Evolutionary conservation across 805 yeast species (phyloP).

Genomic region (Saturnispora gosingensis): DNA sequence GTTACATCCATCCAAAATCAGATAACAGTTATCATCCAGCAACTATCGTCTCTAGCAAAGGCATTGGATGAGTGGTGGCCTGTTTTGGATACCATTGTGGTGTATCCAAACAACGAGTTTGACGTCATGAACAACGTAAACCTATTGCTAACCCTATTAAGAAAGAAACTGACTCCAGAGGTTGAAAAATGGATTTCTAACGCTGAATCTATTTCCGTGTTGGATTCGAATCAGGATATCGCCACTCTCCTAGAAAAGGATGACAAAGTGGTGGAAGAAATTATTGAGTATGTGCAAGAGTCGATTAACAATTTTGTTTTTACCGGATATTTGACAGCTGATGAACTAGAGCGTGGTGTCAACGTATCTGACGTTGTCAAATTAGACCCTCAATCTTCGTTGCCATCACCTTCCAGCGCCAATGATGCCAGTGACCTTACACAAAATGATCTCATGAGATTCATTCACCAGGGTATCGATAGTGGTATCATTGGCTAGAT

Average conservation of each 20-base stretch:
- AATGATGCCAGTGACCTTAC: constrained; percentile 18
- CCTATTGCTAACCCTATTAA: constrained; percentile 67
- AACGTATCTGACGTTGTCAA: constrained; percentile 14
- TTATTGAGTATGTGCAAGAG: constrained; percentile 44
- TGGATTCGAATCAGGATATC: background rate
- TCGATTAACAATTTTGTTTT: constrained; percentile 43
- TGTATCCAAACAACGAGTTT: constrained; percentile 74
- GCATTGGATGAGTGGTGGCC: constrained; percentile 56
- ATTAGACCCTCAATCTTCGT: background rate
- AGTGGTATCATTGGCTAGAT: constrained; percentile 9
- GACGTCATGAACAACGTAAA: constrained; percentile 83
- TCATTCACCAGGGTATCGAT: constrained; percentile 37
- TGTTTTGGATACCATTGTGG: constrained; percentile 56
- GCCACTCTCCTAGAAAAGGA: constrained; percentile 24
- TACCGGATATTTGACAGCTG: constrained; percentile 52
- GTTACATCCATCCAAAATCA: constrained; percentile 72
- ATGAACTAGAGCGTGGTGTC: constrained; percentile 32
- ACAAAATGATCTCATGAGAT: constrained; percentile 33
- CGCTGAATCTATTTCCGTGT: constrained; percentile 19
- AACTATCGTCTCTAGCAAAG: constrained; percentile 65
- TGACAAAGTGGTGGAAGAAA: constrained; percentile 66
- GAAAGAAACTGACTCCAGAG: constrained; percentile 86
- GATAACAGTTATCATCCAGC: constrained; percentile 73
- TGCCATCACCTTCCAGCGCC: background rate
- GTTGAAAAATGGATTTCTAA: constrained; percentile 74